phyloP scores from a whole-genome alignment of 108 stramenopile genomes.

The Cyclostephanos tholiformis region DNA sequence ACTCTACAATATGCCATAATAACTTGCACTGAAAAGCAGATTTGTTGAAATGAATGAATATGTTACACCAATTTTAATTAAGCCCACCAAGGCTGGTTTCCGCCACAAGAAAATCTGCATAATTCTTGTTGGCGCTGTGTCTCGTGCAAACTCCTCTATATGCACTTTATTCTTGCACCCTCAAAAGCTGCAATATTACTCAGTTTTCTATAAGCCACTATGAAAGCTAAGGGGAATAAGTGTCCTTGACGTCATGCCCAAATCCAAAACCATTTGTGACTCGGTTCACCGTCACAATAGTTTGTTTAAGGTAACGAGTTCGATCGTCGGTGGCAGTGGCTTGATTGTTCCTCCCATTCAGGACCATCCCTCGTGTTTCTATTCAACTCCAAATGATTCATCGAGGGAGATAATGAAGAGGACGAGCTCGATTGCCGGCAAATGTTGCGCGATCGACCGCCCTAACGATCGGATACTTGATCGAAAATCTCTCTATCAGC shows the following conservation, averaged over 20 bases:
- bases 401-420: background rate
- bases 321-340: background rate
- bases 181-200: no score
- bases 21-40: no score
- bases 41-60: no score
- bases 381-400: background rate
- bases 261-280: conserved; percentile 49
- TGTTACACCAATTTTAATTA: no score
- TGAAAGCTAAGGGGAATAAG: background rate
- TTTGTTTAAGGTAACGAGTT: background rate
- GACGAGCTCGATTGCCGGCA: background rate
- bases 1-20: no score
- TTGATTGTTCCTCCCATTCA: background rate
- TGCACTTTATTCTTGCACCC: no score
- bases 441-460: conserved; percentile 41
- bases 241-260: conserved; percentile 20
- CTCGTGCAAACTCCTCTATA: no score
- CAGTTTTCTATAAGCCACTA: no score
- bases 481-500: conserved; percentile 35
- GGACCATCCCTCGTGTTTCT: background rate
- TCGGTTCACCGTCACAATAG: conserved; percentile 2
- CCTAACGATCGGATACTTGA: conserved; percentile 49
- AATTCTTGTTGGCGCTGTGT: no score
- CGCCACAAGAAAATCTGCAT: no score
- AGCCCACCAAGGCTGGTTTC: no score